Percentiles rank a stretch among this genome's conserved stretches.
Evolutionary conservation across 306 rosid species (phyloP).

Genomic region (Quercus bicolor): DNA sequence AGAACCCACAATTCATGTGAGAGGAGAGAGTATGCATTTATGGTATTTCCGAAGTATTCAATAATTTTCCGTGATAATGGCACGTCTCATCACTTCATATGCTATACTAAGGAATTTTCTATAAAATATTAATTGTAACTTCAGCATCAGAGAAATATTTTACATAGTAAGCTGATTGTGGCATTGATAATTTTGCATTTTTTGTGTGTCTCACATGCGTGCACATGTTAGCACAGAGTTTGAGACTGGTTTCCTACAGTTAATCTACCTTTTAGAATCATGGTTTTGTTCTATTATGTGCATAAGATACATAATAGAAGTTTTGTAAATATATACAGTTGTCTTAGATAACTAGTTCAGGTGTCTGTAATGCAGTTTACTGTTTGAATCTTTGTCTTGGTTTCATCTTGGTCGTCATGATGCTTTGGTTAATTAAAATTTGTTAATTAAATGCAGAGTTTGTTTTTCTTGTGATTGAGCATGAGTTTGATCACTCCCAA

Average conservation of each 20-base stretch:
- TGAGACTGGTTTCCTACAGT: not conserved
- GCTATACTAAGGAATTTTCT: too few species aligned
- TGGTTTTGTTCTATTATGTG: not conserved
- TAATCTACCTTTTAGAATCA: not conserved
- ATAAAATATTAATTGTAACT: too few species aligned
- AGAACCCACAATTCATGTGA: too few species aligned
- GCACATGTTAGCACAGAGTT: too few species aligned
- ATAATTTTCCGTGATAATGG: too few species aligned
- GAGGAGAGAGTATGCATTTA: too few species aligned
- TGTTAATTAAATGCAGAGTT: constrained; percentile 61
- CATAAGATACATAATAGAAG: not conserved
- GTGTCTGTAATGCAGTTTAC: not conserved
- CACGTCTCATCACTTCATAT: too few species aligned
- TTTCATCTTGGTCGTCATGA: not conserved
- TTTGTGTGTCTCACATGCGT: not conserved
- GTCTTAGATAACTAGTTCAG: not conserved
- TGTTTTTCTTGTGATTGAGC: constrained; percentile 71
- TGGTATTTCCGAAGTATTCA: too few species aligned
- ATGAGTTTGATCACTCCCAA: constrained; percentile 76
- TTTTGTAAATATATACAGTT: not conserved
- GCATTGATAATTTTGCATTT: not conserved
- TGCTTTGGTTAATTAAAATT: constrained; percentile 12
- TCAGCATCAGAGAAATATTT: not conserved
- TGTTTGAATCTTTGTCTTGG: not conserved
- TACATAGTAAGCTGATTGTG: not conserved